phyloP scores from a whole-genome alignment of 202 grass and related monocot genomes.

The Schoenoplectus tabernaemontani region DNA sequence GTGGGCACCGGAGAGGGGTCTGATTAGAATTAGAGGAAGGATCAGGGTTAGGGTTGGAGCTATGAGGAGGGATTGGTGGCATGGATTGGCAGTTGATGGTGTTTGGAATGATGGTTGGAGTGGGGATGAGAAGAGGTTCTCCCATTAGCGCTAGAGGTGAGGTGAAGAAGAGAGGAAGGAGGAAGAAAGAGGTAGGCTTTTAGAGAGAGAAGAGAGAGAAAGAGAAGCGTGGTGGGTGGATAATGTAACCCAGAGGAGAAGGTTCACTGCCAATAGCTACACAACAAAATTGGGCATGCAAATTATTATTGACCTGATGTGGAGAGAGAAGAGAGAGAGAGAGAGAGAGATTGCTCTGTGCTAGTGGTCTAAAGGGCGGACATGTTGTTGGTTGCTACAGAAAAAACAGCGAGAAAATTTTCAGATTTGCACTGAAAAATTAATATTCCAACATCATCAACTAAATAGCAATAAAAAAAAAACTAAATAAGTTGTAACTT shows the following conservation, averaged over 20 bases:
- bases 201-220: neutral
- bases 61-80: neutral
- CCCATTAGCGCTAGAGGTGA: conserved; percentile 25
- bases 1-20: conserved; percentile 26
- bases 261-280: conserved; percentile 48
- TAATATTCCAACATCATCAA: neutral
- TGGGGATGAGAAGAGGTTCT: conserved; percentile 17
- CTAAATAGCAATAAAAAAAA: no score
- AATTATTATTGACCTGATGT: conserved; percentile 26
- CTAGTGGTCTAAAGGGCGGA: conserved; percentile 15
- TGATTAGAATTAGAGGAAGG: conserved; percentile 18
- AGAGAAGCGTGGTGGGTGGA: conserved; percentile 17
- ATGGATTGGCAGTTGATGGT: conserved; percentile 17
- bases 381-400: conserved; percentile 23
- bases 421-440: conserved; percentile 17
- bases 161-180: neutral
- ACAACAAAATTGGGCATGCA: conserved; percentile 42
- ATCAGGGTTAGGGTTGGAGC: neutral
- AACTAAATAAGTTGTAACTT: neutral
- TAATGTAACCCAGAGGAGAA: conserved; percentile 37
- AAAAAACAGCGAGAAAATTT: neutral
- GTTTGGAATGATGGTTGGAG: neutral
- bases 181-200: conserved; percentile 1
- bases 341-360: neutral
- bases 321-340: no score